phyloP scores from a whole-genome alignment of 768 basidiomycete species.

The Suillus subluteus region DNA sequence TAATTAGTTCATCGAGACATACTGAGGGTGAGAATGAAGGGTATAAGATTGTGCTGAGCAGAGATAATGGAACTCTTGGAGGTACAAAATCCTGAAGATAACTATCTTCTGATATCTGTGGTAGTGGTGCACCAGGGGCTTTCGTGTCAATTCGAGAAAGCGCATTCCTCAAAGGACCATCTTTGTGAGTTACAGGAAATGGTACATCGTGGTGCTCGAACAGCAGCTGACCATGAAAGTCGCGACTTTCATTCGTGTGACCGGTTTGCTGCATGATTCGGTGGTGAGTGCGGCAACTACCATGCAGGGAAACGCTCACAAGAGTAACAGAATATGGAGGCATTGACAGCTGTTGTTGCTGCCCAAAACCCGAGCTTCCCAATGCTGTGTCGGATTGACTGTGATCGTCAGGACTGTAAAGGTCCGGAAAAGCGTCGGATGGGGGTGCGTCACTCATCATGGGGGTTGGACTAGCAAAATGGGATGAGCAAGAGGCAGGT shows the following conservation, averaged over 20 bases:
- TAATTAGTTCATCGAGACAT: not conserved
- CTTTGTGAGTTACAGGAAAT: not conserved
- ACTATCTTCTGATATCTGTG: no score
- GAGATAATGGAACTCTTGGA: not conserved
- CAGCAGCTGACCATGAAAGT: not conserved
- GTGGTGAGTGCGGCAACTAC: not conserved
- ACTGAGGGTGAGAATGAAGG: not conserved
- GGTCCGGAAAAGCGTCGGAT: not conserved
- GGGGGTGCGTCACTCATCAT: not conserved
- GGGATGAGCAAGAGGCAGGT: not conserved
- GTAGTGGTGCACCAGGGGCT: no score
- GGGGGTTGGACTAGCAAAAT: not conserved
- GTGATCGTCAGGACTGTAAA: not conserved
- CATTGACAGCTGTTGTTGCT: not conserved
- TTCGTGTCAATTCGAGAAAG: no score
- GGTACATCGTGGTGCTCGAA: not conserved
- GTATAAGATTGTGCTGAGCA: not conserved
- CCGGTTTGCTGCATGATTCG: not conserved
- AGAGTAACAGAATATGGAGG: not conserved
- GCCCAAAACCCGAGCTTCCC: not conserved
- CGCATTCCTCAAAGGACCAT: not conserved
- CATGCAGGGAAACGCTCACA: not conserved
- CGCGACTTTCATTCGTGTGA: not conserved
- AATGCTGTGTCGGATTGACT: not conserved
- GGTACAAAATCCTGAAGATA: not conserved